Evolutionary conservation across 352 stramenopile species (phyloP).

Genomic region (Phytophthora quininea): DNA sequence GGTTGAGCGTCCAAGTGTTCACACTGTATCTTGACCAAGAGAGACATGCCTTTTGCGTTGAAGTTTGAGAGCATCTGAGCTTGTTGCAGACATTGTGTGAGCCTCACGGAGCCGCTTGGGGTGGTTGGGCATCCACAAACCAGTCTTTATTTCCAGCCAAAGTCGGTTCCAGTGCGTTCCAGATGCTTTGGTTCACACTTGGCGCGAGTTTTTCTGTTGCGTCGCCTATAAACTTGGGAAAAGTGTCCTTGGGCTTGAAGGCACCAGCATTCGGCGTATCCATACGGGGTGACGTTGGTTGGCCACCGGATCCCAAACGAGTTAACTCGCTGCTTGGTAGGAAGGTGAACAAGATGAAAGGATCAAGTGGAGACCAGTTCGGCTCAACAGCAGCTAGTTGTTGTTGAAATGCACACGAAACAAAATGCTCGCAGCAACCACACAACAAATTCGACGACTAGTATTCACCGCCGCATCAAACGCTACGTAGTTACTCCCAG

Average conservation of each 20-base stretch:
- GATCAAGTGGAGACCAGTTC: slow-evolving; percentile 14
- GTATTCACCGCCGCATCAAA: not conserved
- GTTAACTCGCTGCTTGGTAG: not conserved
- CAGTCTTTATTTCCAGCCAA: slow-evolving; percentile 5
- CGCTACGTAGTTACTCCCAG: no score
- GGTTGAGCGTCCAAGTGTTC: not conserved
- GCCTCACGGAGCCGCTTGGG: slow-evolving; percentile 1
- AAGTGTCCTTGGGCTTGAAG: not conserved
- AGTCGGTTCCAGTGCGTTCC: slow-evolving; percentile 1
- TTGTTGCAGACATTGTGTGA: slow-evolving; percentile 5
- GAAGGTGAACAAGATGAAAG: slow-evolving; percentile 5
- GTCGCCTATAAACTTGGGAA: not conserved
- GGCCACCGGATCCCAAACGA: not conserved
- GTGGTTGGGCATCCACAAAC: not conserved
- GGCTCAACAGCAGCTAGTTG: not conserved
- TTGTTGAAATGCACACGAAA: not conserved
- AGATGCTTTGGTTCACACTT: slow-evolving; percentile 6
- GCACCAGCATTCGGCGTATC: not conserved
- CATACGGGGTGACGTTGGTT: slow-evolving; percentile 1
- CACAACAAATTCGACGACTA: not conserved
- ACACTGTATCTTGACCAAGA: slow-evolving; percentile 4
- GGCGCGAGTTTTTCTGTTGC: slow-evolving; percentile 1
- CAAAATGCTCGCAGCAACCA: not conserved
- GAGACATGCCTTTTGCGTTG: slow-evolving; percentile 3
- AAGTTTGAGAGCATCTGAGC: slow-evolving; percentile 10